Base-by-base conservation (phyloP, 495 filamentous ascomycete species). In the Rostrohypoxylon terebratum region DNA sequence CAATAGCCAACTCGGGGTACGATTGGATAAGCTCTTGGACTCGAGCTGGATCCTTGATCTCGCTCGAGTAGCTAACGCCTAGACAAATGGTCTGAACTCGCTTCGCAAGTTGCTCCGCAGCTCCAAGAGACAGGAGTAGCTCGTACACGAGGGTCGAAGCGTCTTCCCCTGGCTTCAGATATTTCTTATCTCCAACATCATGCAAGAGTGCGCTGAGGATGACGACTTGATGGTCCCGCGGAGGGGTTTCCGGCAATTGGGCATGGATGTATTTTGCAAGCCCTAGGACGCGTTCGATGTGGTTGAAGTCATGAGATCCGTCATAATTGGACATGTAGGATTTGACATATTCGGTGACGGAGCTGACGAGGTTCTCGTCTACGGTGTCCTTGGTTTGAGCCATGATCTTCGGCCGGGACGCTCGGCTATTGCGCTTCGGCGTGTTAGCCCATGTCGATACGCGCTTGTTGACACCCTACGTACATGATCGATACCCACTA, bases 171-270 rank as follows among this genome's bases (percentile, higher is more conserved):
- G 84, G 74, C 63, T 81, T 68, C 11, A 89, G 76, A 80, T 97
- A 97, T 79, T 97, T 98, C 76, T 87, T 85, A 75, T 98, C 94
- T 57, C 90, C 92, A 9, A 97, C 89, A 75, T 98, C 94, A 79
- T 98, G 94, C 0, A 97, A 86, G 0, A 96, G 85, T 3, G 93
- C 93, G 0, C 89, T 84, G 2, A 97, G 89, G 23, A 89, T 85
- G 69, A 97, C 83, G 28, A 90, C 79, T 11, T 84, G 80, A 23
- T 80, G 75, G 77, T 92, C 84, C 64, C 73, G 77, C 25, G 55
- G 80, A 76, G 68, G 81, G 58, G 47, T 68, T 60, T 77, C 74
- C 38, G 78, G 62, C 11, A 79, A 75, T 33, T 89, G 80, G 63
- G 91, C 85, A 47, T 85, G 83, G 53, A 85, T 82, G 76, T 80